phyloP scores from a whole-genome alignment of 441 rosid species.

The Isatis lusitanica region DNA sequence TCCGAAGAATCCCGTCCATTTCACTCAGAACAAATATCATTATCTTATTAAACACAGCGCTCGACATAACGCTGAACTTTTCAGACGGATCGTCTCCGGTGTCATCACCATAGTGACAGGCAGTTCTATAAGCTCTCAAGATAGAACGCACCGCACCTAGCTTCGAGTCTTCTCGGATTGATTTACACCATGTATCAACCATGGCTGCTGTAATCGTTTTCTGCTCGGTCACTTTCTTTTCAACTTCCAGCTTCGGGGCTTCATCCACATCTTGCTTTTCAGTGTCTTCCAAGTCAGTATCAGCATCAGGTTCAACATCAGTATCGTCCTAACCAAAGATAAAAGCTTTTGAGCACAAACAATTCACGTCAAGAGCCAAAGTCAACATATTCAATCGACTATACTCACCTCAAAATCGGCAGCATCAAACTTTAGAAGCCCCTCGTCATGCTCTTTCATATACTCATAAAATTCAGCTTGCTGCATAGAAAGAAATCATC shows the following conservation, averaged over 20 bases:
- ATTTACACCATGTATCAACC: conserved; percentile 80
- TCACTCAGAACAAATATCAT: conserved; percentile 75
- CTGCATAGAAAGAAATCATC: conserved; percentile 43
- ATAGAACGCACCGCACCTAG: conserved; percentile 72
- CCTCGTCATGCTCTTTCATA: conserved; percentile 73
- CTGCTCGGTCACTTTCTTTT: conserved; percentile 40
- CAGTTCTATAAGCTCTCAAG: conserved; percentile 84
- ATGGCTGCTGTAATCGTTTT: conserved; percentile 62
- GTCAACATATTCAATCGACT: conserved; percentile 11
- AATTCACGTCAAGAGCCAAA: background rate
- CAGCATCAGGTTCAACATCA: conserved; percentile 35
- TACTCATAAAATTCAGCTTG: conserved; percentile 81
- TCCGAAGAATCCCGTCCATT: conserved; percentile 86
- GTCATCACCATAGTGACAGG: conserved; percentile 96
- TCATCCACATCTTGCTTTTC: conserved; percentile 44
- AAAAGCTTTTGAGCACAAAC: background rate
- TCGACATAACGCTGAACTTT: conserved; percentile 72
- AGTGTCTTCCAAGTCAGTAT: conserved; percentile 44
- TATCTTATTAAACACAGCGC: conserved; percentile 80
- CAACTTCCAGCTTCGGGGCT: conserved; percentile 32
- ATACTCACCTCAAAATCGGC: conserved; percentile 63
- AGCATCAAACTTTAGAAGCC: conserved; percentile 76
- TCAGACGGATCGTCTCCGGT: conserved; percentile 53
- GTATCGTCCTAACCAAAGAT: conserved; percentile 57
- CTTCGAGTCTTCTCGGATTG: conserved; percentile 56